Base-by-base conservation (phyloP, 1,139 yeast genomes). In the Debaryomyces nepalensis region DNA sequence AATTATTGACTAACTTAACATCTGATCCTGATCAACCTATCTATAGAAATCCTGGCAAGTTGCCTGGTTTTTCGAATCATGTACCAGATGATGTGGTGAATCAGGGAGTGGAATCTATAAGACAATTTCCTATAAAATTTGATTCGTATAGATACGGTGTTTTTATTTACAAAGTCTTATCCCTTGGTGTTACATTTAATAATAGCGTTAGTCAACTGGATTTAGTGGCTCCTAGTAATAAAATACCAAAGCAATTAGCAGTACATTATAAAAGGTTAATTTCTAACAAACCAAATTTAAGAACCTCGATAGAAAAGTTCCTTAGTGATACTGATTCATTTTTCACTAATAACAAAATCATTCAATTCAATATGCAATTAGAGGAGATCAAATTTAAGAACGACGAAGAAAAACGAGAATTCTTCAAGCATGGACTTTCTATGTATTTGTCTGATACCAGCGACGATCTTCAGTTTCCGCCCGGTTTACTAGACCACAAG, bases 91-190 rank as follows among this genome's bases (percentile, higher is more conserved):
- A 79, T 50, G 68, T 71, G 14, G 42, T 45, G 20, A 42, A 58
- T 43, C 52, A 59, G 30, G 82, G 81, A 5, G 64, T 79, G 46
- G 77, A 73, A 26, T 60, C 67, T 0, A 57, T 75, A n/a, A 66
- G 70, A 40, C 55, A 39, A 33, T 68, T 57, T 42, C 72, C 59
- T 54, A 70, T 62, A 27, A 80, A 78, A 47, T 66, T 78, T 41
- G 97, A 89, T 57, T 72, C 95, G 0, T 84, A 74, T 63, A 73
- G 74, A 44, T 68, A 83, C 33, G 96, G 90, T 2, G 62, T 66
- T 3, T 68, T 88, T 26, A 73, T 86, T 8, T 73, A 67, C 48
- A 47, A 69, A 61, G 49, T 62, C 2, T 78, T 82, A 56, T 70
- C 71, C 33, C 61, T 47, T 7, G 37, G 43, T n/a, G n/a, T n/a